phyloP scores from a whole-genome alignment of 2,329 filamentous ascomycete species.

The Cordyceps cicadae region DNA sequence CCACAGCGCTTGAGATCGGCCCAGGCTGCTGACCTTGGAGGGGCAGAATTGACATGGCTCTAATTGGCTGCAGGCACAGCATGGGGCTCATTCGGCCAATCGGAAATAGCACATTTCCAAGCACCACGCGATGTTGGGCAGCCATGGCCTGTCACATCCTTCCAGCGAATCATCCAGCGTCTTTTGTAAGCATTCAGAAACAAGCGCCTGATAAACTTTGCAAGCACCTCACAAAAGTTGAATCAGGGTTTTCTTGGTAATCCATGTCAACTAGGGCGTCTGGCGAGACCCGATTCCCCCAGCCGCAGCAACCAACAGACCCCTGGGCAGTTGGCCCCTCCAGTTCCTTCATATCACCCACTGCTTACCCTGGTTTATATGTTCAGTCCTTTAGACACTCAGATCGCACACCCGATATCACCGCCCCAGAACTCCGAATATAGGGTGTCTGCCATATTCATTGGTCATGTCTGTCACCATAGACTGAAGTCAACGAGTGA shows the following conservation, averaged over 20 bases:
- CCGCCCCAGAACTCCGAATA: no score
- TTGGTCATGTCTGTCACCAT: no score
- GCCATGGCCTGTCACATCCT: neutral
- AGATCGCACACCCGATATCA: no score
- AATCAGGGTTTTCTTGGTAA: neutral
- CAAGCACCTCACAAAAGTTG: neutral
- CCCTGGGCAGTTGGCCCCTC: neutral
- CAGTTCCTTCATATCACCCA: neutral
- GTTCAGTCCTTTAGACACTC: no score
- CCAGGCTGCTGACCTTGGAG: neutral
- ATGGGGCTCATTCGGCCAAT: neutral
- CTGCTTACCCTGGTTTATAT: neutral
- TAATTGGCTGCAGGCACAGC: neutral
- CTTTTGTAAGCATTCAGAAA: neutral
- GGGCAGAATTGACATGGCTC: neutral
- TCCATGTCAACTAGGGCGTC: neutral
- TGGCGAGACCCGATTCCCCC: neutral
- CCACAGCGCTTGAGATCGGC: constrained; percentile 1
- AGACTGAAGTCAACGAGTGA: no score
- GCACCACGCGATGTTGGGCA: constrained; percentile 2
- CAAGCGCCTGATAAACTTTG: neutral
- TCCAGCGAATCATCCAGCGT: neutral
- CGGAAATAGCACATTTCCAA: neutral
- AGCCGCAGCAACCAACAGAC: neutral
- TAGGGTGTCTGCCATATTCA: no score